phyloP scores from a whole-genome alignment of 148 eudicot genomes.

The Cornus florida region DNA sequence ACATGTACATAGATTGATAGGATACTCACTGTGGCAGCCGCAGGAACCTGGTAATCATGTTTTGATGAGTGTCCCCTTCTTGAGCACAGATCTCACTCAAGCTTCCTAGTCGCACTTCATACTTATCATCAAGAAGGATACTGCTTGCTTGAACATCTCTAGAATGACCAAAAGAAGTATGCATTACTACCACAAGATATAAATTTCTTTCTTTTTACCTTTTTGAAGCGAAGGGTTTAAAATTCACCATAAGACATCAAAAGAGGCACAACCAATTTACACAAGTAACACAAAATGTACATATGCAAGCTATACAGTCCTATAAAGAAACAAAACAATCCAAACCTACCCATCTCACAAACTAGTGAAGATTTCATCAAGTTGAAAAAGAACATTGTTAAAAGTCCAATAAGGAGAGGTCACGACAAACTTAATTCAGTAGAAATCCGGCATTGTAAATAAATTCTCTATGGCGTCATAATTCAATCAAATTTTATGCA shows the following conservation, averaged over 20 bases:
- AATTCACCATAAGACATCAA: too few relatives aligned
- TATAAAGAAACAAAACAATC: too few relatives aligned
- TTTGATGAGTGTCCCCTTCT: slow-evolving; percentile 85
- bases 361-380: not conserved
- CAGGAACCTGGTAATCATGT: slow-evolving; percentile 72
- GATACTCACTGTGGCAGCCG: slow-evolving; percentile 79
- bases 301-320: too few relatives aligned
- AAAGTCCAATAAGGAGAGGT: not conserved
- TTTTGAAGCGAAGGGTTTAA: too few relatives aligned
- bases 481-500: not conserved
- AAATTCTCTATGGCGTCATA: not conserved
- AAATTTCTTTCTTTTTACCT: not conserved
- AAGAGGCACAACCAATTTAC: too few relatives aligned
- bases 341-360: too few relatives aligned
- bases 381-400: not conserved
- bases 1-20: not conserved
- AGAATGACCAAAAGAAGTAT: slow-evolving; percentile 16
- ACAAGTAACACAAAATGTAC: too few relatives aligned
- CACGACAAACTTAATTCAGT: not conserved
- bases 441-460: too few relatives aligned
- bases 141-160: slow-evolving; percentile 99
- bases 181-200: not conserved
- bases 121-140: slow-evolving; percentile 96
- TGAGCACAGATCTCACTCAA: slow-evolving; percentile 72
- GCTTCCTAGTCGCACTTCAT: slow-evolving; percentile 96